A percentile compares a stretch with the other conserved stretches of the same genome.
These are phyloP conservation scores for Epichloe gansuensis DNA, from an alignment of 2,329 filamentous ascomycete genomes.

Conservation along the genomic window DNA sequence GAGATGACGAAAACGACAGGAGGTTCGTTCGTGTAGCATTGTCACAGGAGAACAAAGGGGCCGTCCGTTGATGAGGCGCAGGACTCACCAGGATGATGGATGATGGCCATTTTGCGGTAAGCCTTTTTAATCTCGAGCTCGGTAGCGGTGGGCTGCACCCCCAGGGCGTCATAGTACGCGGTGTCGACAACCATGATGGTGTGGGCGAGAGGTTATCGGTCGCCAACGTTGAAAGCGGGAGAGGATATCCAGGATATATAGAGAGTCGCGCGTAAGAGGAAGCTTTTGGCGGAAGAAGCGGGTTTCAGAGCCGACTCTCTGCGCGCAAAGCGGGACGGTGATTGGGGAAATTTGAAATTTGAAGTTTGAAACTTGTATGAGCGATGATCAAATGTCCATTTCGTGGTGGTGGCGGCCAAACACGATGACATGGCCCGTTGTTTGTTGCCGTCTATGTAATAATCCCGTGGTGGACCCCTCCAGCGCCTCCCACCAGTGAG, in stretches of 20 bases:
- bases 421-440: too few relatives aligned
- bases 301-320: neutral
- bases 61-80: neutral
- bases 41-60: neutral
- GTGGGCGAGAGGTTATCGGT: conserved; percentile 13
- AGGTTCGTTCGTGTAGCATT: neutral
- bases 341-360: neutral
- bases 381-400: too few relatives aligned
- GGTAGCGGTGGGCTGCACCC: conserved; percentile 71
- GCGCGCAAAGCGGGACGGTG: neutral
- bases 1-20: neutral
- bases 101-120: conserved; percentile 86
- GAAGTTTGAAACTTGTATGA: too few relatives aligned
- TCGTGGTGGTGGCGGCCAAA: too few relatives aligned
- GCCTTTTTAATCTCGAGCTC: conserved; percentile 96
- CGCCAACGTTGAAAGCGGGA: neutral
- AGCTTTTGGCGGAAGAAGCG: neutral
- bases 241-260: neutral
- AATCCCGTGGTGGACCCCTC: too few relatives aligned
- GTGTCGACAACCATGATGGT: conserved; percentile 74
- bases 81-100: conserved; percentile 68
- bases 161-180: conserved; percentile 75
- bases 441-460: too few relatives aligned
- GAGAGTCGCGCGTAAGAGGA: neutral
- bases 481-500: too few relatives aligned